Conservation (phyloP, 257 asterid species). For the Rubia yunnanensis region DNA sequence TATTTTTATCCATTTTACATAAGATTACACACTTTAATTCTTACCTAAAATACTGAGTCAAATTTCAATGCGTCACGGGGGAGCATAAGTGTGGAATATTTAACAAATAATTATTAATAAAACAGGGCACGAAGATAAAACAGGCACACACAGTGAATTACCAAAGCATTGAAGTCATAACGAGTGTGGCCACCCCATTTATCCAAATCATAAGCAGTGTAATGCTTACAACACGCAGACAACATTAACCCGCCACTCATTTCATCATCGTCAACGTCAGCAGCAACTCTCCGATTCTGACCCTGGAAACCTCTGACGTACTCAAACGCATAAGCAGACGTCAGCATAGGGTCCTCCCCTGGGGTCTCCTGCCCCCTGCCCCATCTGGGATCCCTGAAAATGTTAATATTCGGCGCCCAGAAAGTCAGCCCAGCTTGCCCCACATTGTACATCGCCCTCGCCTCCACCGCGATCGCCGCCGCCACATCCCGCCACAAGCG, state of each 20-base stretch:
- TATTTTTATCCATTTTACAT: too few species aligned
- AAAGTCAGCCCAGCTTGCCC: conserved; percentile 90
- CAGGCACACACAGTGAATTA: conserved; percentile 11
- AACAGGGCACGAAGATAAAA: too few species aligned
- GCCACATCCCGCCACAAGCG: conserved; percentile 59
- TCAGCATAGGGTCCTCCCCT: conserved; percentile 89
- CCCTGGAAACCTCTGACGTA: conserved; percentile 68
- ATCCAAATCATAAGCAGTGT: conserved; percentile 85
- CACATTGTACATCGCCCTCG: conserved; percentile 56
- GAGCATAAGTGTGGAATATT: too few species aligned
- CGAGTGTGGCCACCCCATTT: conserved; percentile 66
- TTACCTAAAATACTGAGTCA: too few species aligned
- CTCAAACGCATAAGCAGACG: conserved; percentile 56
- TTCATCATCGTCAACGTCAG: conserved; percentile 19
- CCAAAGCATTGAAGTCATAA: conserved; percentile 80
- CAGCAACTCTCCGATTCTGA: conserved; percentile 22
- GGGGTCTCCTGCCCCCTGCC: conserved; percentile 98
- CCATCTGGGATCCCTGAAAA: conserved; percentile 95
- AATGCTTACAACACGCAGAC: conserved; percentile 97
- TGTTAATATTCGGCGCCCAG: conserved; percentile 89
- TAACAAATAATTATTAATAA: too few species aligned
- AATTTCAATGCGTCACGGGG: too few species aligned
- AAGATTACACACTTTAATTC: too few species aligned
- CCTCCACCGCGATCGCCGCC: conserved; percentile 60
- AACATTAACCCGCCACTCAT: conserved; percentile 38